Evolutionary conservation across 306 rosid species (phyloP).

Genomic region (Pyrus communis): DNA sequence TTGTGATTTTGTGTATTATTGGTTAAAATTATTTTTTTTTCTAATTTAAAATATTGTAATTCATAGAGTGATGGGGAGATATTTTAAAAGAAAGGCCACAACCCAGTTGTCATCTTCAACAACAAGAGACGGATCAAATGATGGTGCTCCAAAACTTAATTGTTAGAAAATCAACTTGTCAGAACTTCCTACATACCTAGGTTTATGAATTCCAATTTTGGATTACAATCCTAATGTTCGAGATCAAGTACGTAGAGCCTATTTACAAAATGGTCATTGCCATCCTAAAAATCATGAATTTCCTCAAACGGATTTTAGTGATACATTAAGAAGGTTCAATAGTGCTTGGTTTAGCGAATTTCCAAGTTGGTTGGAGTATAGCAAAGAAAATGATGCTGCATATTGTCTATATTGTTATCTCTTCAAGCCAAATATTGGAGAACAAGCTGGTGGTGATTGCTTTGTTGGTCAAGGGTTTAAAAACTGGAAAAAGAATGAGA

Average conservation of each 20-base stretch:
- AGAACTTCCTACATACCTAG: background rate
- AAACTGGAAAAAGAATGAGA: background rate
- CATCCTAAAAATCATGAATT: background rate
- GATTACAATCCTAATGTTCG: too few species aligned
- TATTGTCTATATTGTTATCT: background rate
- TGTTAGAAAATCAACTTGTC: too few species aligned
- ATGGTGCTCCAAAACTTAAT: too few species aligned
- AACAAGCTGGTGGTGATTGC: background rate
- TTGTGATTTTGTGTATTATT: too few species aligned
- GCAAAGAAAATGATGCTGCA: background rate
- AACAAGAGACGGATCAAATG: too few species aligned
- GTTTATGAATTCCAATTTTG: too few species aligned
- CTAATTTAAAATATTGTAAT: too few species aligned
- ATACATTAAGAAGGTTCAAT: background rate
- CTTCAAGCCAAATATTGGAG: background rate
- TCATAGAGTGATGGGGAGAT: too few species aligned
- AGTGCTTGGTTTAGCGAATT: background rate
- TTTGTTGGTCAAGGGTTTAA: background rate
- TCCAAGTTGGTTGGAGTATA: slow-evolving; percentile 2
- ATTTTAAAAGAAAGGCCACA: too few species aligned
- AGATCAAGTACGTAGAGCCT: background rate
- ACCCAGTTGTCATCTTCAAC: too few species aligned
- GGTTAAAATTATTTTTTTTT: too few species aligned
- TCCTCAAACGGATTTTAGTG: background rate
- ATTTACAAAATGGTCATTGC: background rate